Conservation (phyloP, 1,139 yeast species). For the Lodderomyces margitis region DNA sequence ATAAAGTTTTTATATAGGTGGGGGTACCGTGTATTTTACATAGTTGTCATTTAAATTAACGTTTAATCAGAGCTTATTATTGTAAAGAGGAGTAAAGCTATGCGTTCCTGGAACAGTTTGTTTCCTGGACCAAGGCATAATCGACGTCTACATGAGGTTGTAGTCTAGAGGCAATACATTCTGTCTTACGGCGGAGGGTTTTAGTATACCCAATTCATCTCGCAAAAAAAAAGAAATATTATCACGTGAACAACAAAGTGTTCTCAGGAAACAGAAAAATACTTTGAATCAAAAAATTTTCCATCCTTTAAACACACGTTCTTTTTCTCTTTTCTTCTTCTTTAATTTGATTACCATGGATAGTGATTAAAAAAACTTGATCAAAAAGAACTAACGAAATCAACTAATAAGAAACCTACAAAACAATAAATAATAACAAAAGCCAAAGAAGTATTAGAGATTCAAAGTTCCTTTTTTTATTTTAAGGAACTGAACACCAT, state of each 20-base stretch:
- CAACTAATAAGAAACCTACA: constrained; percentile 1
- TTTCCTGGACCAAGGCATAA: too few species aligned
- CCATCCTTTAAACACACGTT: constrained; percentile 1
- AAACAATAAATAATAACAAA: constrained; percentile 18
- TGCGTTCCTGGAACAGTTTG: too few species aligned
- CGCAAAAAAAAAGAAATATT: too few species aligned
- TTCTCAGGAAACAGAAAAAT: constrained; percentile 1
- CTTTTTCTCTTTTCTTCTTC: constrained; percentile 11
- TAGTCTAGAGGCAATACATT: too few species aligned
- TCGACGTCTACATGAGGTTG: too few species aligned
- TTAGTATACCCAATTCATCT: too few species aligned
- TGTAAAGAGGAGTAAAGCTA: neutral
- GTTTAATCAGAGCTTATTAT: neutral
- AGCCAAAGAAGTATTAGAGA: constrained; percentile 1
- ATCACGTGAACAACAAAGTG: too few species aligned
- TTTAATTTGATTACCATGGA: constrained; percentile 48
- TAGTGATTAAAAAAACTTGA: constrained; percentile 27
- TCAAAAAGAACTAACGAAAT: constrained; percentile 13
- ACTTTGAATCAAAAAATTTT: constrained; percentile 5
- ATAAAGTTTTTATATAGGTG: constrained; percentile 5
- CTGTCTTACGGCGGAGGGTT: too few species aligned
- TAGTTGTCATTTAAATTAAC: constrained; percentile 12
- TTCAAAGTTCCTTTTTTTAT: neutral
- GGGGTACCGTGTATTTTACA: constrained; percentile 16
- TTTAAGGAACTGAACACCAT: constrained; percentile 1